These are phyloP conservation scores for Pittosporum tobira DNA, from an alignment of 129 eudicot species.

Conservation along the genomic window DNA sequence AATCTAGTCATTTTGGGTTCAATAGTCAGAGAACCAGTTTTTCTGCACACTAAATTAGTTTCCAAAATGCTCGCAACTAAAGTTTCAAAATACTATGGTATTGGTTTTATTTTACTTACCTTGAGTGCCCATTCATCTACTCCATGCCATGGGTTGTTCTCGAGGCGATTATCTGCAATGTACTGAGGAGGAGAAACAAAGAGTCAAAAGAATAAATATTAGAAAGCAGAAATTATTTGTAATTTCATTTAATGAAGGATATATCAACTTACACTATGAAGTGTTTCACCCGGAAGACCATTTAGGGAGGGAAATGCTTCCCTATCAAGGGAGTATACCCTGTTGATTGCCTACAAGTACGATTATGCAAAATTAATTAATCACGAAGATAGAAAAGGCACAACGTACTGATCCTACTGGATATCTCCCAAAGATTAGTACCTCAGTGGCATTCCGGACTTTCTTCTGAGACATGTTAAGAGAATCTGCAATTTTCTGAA, in stretches of 20 bases:
- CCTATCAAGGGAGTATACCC: slow-evolving; percentile 84
- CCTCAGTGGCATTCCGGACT: slow-evolving; percentile 95
- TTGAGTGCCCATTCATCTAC: slow-evolving; percentile 83
- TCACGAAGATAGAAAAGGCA: neutral
- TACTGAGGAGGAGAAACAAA: slow-evolving; percentile 38
- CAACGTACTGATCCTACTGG: neutral
- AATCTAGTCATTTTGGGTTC: neutral
- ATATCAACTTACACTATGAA: slow-evolving; percentile 93
- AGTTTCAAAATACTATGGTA: neutral
- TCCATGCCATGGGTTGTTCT: slow-evolving; percentile 93
- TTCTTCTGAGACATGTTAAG: slow-evolving; percentile 86
- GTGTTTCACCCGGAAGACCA: slow-evolving; percentile 88
- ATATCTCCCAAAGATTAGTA: slow-evolving; percentile 19
- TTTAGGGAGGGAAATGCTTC: slow-evolving; percentile 84
- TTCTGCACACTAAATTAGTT: too few relatives aligned
- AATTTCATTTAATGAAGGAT: too few relatives aligned
- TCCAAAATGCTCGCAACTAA: neutral
- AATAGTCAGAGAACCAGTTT: too few relatives aligned
- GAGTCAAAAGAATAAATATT: slow-evolving; percentile 3
- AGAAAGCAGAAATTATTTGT: neutral
- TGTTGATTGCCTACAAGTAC: slow-evolving; percentile 61
- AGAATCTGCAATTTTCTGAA: slow-evolving; percentile 70
- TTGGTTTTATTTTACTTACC: slow-evolving; percentile 36
- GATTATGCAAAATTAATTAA: slow-evolving; percentile 1
- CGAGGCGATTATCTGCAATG: slow-evolving; percentile 75